Conservation (phyloP, 257 asterid genomes). For the Solanum pinnatisectum region DNA sequence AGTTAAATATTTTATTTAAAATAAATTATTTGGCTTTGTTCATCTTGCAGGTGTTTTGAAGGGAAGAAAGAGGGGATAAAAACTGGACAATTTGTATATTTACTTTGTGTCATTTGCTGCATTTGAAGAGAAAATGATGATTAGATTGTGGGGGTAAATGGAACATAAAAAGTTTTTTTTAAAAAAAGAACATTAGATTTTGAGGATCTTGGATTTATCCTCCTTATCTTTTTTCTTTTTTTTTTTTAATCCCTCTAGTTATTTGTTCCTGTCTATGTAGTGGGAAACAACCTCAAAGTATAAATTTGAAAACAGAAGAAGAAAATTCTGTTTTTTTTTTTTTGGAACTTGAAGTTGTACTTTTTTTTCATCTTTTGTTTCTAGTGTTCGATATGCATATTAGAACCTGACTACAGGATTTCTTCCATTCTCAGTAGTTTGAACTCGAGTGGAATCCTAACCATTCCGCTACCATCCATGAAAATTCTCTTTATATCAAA, state of each 20-base stretch:
- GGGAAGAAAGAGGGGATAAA: conserved; percentile 50
- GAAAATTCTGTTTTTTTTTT: background rate
- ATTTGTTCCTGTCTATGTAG: conserved; percentile 43
- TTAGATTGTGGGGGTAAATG: background rate
- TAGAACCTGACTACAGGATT: too few species aligned
- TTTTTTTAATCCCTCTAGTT: conserved; percentile 15
- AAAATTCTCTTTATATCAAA: too few species aligned
- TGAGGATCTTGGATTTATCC: conserved; percentile 27
- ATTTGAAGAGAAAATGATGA: conserved; percentile 13
- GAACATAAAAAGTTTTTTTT: background rate
- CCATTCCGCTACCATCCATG: background rate
- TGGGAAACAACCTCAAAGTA: conserved; percentile 59
- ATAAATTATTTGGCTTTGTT: background rate
- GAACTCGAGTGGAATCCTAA: background rate
- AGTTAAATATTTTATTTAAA: background rate
- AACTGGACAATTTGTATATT: conserved; percentile 11
- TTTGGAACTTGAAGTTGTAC: background rate
- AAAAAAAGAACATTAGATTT: background rate
- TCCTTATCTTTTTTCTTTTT: conserved; percentile 8
- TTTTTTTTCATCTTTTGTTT: background rate
- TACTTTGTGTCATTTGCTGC: conserved; percentile 1
- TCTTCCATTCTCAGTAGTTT: background rate
- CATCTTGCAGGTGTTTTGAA: conserved; percentile 31
- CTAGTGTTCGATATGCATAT: too few species aligned
- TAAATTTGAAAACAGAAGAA: background rate